Evolutionary conservation across 805 yeast species (phyloP).

Genomic region (Millerago galiae): DNA sequence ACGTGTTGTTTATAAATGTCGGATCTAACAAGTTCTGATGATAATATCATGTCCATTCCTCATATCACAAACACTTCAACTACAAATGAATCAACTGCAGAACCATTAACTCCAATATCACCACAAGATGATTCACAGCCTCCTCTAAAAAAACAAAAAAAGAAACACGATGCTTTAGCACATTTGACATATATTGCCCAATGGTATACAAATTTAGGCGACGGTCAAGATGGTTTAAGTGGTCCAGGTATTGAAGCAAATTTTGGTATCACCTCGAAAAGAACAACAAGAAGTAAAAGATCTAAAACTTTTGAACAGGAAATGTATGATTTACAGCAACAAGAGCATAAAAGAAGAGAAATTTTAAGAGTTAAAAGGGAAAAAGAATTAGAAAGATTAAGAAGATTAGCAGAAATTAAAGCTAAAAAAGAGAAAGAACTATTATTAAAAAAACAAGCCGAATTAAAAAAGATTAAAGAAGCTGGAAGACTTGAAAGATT

Average conservation of each 20-base stretch:
- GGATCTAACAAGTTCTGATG: not conserved
- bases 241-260: not conserved
- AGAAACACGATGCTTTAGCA: not conserved
- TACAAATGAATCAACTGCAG: conserved; percentile 6
- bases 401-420: not conserved
- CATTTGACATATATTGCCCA: conserved; percentile 3
- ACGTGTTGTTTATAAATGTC: not conserved
- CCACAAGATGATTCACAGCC: not conserved
- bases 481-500: conserved; percentile 3
- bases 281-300: conserved; percentile 2
- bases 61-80: not conserved
- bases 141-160: not conserved
- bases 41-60: not conserved
- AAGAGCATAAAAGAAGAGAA: conserved; percentile 1
- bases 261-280: conserved; percentile 1
- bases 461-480: conserved; percentile 2
- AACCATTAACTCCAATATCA: conserved; percentile 2
- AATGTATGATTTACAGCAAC: not conserved
- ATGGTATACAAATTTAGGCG: conserved; percentile 8
- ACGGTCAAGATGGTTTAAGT: conserved; percentile 7
- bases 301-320: conserved; percentile 4
- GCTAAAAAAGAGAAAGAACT: conserved; percentile 4
- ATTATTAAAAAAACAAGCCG: conserved; percentile 3
- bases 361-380: conserved; percentile 1
- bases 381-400: conserved; percentile 1